phyloP scores from a whole-genome alignment of 2,329 filamentous ascomycete genomes.

The Hymenoscyphus infarciens region DNA sequence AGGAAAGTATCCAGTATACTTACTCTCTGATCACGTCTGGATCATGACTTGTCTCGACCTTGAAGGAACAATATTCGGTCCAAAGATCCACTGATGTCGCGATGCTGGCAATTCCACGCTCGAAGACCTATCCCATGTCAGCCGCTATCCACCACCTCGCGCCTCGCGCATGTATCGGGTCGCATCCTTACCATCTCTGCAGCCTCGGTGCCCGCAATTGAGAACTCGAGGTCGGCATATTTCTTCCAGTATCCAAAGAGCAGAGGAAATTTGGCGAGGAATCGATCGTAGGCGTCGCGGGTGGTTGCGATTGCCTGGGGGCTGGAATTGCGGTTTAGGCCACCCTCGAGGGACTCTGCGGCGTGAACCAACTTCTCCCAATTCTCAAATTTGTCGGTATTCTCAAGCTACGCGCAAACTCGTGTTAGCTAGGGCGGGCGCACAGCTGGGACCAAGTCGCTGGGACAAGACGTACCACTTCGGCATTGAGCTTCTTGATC shows the following conservation, averaged over 20 bases:
- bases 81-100: conserved; percentile 93
- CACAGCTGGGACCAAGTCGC: not conserved
- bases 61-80: conserved; percentile 97
- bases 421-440: conserved; percentile 17
- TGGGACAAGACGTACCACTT: conserved; percentile 60
- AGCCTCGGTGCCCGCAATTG: conserved; percentile 92
- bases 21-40: conserved; percentile 98
- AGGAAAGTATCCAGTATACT: conserved; percentile 71
- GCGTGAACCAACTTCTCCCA: conserved; percentile 91
- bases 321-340: conserved; percentile 93
- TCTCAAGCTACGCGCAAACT: conserved; percentile 37
- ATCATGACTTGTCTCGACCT: conserved; percentile 95
- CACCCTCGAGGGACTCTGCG: conserved; percentile 82
- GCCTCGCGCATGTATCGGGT: conserved; percentile 5
- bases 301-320: conserved; percentile 86
- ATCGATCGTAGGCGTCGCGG: conserved; percentile 84
- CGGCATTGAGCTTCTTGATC: conserved; percentile 72
- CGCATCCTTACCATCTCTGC: conserved; percentile 77
- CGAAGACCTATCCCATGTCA: conserved; percentile 67
- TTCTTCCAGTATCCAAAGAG: conserved; percentile 99
- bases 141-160: conserved; percentile 16
- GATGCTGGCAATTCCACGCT: conserved; percentile 90
- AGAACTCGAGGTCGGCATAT: conserved; percentile 96
- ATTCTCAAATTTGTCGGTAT: conserved; percentile 86
- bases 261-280: conserved; percentile 90